Conservation (phyloP, 805 yeast species). For the Wickerhamiella shivajii region DNA sequence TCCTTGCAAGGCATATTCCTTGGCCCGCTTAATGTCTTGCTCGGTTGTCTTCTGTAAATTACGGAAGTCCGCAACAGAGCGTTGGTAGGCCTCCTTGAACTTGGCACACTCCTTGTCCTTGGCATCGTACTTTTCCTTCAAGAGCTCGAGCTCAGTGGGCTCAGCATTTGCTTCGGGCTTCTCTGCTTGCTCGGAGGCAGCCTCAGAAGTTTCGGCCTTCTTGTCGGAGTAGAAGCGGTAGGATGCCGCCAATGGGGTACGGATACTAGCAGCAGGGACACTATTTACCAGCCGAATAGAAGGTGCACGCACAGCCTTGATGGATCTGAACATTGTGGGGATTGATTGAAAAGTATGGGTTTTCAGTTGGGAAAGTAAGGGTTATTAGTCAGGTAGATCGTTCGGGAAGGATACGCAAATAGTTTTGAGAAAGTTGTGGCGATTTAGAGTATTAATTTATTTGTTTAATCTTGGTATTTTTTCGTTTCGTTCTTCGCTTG, state of each 20-base stretch:
- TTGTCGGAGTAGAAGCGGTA: slow-evolving; percentile 11
- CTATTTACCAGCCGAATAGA: too few species aligned
- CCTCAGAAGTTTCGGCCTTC: slow-evolving; percentile 15
- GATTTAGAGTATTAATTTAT: too few species aligned
- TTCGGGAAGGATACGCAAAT: too few species aligned
- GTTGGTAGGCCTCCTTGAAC: slow-evolving; percentile 65
- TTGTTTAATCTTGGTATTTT: too few species aligned
- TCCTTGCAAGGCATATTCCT: slow-evolving; percentile 80
- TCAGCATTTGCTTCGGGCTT: slow-evolving; percentile 9
- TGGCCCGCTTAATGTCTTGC: slow-evolving; percentile 73
- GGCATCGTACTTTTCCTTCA: slow-evolving; percentile 39
- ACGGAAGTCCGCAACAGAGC: slow-evolving; percentile 84
- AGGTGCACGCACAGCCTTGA: too few species aligned
- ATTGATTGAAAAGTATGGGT: too few species aligned
- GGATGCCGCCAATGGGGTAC: slow-evolving; percentile 1
- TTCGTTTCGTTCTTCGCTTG: too few species aligned
- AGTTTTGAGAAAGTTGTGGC: too few species aligned
- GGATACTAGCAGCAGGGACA: slow-evolving; percentile 1
- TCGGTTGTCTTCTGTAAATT: slow-evolving; percentile 83
- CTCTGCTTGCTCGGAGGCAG: slow-evolving; percentile 10
- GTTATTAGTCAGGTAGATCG: too few species aligned
- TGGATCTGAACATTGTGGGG: too few species aligned
- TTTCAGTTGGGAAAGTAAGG: too few species aligned
- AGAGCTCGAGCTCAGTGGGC: slow-evolving; percentile 21
- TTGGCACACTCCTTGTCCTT: slow-evolving; percentile 56